phyloP scores from a whole-genome alignment of 768 basidiomycete genomes.

The Phanerochaete carnosa region DNA sequence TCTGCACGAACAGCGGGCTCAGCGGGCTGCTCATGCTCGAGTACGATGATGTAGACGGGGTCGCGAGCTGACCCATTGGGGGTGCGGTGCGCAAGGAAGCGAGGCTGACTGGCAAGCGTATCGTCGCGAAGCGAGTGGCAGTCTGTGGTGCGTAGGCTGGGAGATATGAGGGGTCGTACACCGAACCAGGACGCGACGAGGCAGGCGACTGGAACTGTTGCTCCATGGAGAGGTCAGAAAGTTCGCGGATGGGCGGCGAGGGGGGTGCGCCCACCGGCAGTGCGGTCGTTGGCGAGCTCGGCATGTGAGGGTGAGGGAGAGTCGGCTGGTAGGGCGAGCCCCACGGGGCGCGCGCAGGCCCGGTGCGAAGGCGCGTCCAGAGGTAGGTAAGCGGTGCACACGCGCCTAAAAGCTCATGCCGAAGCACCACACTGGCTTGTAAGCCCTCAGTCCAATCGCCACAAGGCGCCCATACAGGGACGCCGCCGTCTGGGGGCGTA shows the following conservation, averaged over 20 bases:
- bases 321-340: background rate
- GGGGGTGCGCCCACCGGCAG: background rate
- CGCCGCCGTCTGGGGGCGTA: conserved; percentile 3
- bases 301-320: background rate
- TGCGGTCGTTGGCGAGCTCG: background rate
- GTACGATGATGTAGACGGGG: background rate
- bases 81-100: background rate
- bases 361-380: background rate
- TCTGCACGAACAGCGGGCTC: background rate
- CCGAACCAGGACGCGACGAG: background rate
- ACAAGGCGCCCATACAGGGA: conserved; percentile 53
- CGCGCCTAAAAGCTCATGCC: conserved; percentile 63
- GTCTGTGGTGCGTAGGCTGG: background rate
- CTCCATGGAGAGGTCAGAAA: background rate
- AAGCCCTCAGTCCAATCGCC: conserved; percentile 75
- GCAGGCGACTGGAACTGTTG: background rate
- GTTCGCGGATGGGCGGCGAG: background rate
- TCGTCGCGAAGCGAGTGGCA: background rate
- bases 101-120: background rate
- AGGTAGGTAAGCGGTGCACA: conserved; percentile 56
- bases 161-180: background rate
- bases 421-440: conserved; percentile 63
- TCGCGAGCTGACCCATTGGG: background rate
- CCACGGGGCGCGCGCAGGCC: background rate
- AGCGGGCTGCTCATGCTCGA: background rate